Conservation (phyloP, 371 early-diverging fungal genomes). For the Circinella minor region DNA sequence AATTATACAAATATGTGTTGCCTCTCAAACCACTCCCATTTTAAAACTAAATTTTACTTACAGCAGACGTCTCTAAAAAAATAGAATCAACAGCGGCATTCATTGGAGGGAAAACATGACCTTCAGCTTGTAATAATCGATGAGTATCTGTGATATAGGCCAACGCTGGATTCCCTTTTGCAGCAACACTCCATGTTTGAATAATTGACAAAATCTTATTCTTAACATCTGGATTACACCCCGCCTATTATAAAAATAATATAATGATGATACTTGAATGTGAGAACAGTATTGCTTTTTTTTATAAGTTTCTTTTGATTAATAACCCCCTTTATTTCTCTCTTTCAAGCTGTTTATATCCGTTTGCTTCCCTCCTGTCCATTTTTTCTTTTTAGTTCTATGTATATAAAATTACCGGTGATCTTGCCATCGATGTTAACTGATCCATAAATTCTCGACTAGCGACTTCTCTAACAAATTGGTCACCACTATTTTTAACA, state of each 20-base stretch:
- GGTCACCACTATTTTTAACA: slow-evolving; percentile 93
- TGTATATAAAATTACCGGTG: slow-evolving; percentile 49
- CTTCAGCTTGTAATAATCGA: slow-evolving; percentile 76
- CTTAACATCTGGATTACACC: slow-evolving; percentile 74
- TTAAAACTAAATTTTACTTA: slow-evolving; percentile 27
- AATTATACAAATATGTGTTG: too few species aligned
- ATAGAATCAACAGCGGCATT: slow-evolving; percentile 74
- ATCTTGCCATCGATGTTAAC: slow-evolving; percentile 68
- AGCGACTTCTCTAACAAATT: slow-evolving; percentile 89
- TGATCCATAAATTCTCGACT: slow-evolving; percentile 91
- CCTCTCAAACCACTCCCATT: too few species aligned
- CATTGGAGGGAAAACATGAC: slow-evolving; percentile 75
- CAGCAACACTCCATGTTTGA: slow-evolving; percentile 90
- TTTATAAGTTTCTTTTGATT: neutral
- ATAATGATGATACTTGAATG: too few species aligned
- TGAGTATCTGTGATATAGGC: slow-evolving; percentile 81
- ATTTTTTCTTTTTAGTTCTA: too few species aligned
- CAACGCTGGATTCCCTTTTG: slow-evolving; percentile 77
- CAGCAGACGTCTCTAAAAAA: slow-evolving; percentile 70
- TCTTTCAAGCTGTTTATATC: too few species aligned
- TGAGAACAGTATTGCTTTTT: too few species aligned
- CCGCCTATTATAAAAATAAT: slow-evolving; percentile 21
- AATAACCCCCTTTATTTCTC: neutral
- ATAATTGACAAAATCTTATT: slow-evolving; percentile 73
- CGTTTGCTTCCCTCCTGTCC: too few species aligned